Conservation (phyloP, 148 eudicot genomes). For the Salicornia ramosissima region DNA sequence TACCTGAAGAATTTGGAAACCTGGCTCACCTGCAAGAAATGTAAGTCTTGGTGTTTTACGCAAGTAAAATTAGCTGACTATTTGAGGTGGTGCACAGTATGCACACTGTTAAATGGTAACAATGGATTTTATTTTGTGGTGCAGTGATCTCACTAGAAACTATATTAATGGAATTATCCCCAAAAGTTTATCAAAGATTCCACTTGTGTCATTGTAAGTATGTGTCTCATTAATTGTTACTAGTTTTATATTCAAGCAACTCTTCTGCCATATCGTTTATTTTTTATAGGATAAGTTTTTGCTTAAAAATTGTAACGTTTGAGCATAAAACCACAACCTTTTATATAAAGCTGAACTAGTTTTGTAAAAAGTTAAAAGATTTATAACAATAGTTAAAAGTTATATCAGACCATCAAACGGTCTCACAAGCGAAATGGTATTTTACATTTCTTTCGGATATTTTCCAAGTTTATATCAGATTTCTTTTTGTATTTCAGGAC, state of each 20-base stretch:
- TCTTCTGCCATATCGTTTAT: too few species aligned
- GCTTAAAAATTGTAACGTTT: too few species aligned
- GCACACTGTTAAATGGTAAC: not conserved
- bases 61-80: not conserved
- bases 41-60: constrained; percentile 34
- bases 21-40: constrained; percentile 47
- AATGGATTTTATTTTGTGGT: not conserved
- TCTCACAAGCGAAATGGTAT: too few species aligned
- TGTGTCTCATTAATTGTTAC: not conserved
- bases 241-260: too few species aligned
- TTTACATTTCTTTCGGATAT: too few species aligned
- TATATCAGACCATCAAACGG: too few species aligned
- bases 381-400: too few species aligned
- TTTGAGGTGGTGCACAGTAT: too few species aligned
- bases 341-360: too few species aligned
- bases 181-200: constrained; percentile 36
- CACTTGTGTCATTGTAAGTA: constrained; percentile 54
- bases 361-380: too few species aligned
- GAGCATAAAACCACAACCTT: too few species aligned
- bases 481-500: constrained; percentile 34
- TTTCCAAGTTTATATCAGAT: not conserved
- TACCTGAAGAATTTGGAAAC: constrained; percentile 57
- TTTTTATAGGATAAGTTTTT: too few species aligned
- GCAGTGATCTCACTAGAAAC: constrained; percentile 67
- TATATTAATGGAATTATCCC: constrained; percentile 72